Evolutionary conservation across 768 basidiomycete genomes (phyloP).

Genomic region (Leucosporidium yakuticum): DNA sequence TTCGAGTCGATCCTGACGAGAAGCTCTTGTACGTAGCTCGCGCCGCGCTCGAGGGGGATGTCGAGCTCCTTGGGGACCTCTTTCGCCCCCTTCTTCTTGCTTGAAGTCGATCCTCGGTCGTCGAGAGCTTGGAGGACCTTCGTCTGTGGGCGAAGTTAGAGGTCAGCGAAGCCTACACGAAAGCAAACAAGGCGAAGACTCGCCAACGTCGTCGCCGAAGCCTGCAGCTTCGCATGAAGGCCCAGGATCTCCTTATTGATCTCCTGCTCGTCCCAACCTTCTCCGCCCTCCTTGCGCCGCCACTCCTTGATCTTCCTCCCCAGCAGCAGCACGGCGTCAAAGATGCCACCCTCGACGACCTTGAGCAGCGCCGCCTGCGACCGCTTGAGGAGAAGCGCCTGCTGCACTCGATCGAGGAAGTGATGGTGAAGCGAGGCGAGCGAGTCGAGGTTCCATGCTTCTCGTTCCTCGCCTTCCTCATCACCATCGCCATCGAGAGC

Average conservation of each 20-base stretch:
- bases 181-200: background rate
- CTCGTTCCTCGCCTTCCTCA: background rate
- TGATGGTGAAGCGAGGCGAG: slow-evolving; percentile 5
- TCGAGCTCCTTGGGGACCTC: background rate
- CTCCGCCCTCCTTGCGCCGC: background rate
- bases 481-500: background rate
- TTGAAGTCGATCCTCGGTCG: background rate
- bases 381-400: background rate
- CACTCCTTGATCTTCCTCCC: slow-evolving; percentile 7
- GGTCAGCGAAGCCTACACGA: background rate
- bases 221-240: background rate
- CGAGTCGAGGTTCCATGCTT: slow-evolving; percentile 6
- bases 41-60: background rate
- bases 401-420: background rate
- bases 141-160: background rate
- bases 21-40: background rate
- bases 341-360: background rate
- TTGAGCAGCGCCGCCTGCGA: background rate
- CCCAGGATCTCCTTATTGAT: background rate
- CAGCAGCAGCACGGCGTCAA: background rate
- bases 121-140: slow-evolving; percentile 1
- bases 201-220: background rate
- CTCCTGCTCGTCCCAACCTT: background rate
- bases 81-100: background rate
- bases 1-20: slow-evolving; percentile 6